phyloP scores from a whole-genome alignment of 2,329 filamentous ascomycete species.

The Helminthosporium solani region DNA sequence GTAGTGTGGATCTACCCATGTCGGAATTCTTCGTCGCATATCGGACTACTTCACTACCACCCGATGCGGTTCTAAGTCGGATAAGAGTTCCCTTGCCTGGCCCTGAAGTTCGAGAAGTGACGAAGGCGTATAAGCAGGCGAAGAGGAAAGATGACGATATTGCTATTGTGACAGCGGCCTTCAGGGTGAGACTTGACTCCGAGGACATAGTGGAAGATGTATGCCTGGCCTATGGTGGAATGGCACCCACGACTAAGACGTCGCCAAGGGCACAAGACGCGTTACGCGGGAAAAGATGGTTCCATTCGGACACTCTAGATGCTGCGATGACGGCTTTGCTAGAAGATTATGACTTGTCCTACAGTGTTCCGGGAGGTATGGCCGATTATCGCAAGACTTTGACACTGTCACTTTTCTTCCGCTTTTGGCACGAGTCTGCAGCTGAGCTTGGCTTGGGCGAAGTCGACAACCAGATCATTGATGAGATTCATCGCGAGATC shows the following conservation, averaged over 20 bases:
- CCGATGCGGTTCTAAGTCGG: conserved; percentile 76
- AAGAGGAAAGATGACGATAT: conserved; percentile 98
- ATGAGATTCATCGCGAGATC: conserved; percentile 79
- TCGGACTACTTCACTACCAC: conserved; percentile 73
- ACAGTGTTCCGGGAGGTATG: conserved; percentile 93
- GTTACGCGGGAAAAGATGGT: conserved; percentile 73
- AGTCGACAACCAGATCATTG: conserved; percentile 69
- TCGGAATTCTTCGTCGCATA: conserved; percentile 88
- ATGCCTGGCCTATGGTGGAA: conserved; percentile 85
- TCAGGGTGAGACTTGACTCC: conserved; percentile 70
- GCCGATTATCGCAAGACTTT: conserved; percentile 89
- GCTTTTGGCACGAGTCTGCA: conserved; percentile 91
- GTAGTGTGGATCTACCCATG: conserved; percentile 64
- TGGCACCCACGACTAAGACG: conserved; percentile 84
- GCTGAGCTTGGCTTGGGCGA: conserved; percentile 57
- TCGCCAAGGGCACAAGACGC: conserved; percentile 73
- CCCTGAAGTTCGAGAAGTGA: conserved; percentile 69
- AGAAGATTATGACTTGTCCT: conserved; percentile 79
- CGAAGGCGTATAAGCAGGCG: conserved; percentile 90
- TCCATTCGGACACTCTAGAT: conserved; percentile 78
- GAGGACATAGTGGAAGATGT: conserved; percentile 68
- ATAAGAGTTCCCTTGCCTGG: conserved; percentile 74
- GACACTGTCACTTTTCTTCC: conserved; percentile 89
- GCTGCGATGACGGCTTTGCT: conserved; percentile 80
- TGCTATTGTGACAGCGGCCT: conserved; percentile 86